Evolutionary conservation across 805 yeast species (phyloP), one percentile per base, ranked within the genome.

Genomic region (Schizosaccharomyces cryophilus): DNA sequence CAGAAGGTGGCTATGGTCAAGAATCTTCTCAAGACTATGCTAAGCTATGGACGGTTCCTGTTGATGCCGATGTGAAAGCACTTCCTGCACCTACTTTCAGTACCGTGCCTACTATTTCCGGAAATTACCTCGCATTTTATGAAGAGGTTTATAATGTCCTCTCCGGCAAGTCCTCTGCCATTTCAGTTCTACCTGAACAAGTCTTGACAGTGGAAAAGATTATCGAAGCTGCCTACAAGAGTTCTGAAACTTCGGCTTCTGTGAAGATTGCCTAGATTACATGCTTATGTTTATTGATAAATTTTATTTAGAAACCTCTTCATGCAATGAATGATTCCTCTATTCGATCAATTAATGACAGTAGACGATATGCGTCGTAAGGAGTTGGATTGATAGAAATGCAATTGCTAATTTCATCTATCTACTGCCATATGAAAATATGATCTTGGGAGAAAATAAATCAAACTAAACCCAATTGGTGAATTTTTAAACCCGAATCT

Each of bases 221-320:
- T 13, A 35, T 56, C 15, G 60, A 56, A 24, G 60, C 60, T 21
- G 56, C 56, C 35, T 51, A 51, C 38, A 51, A 51, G 56, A 51
- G 56, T 29, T 51, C 56, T 6, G 3, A 51, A 29, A 19, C 56
- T 17, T 21, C 56, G 7, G 9, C 51, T 45, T 45, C 51, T 7
- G 26, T 45, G 13, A 35, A 35, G 40, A 35, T 35, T 35, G 13
- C 11, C 13, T 35, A 35, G 13, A 11, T 35, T 35, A 35, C 40
- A 35, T 11, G 40, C 13, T 7, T 35, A 35, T 3, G 40, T 35
- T 35, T 1, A 6, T 35, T 35, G 15, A 15, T 9, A 30, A 30
- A 30, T 11, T 35, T 35, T 5, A 11, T 7, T 35, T 35, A 9
- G 9, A 6, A 9, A 35, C 3, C 13, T 35, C 40, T 13, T n/a